Base-by-base conservation (phyloP, 106 monocot species). In the Dendrobium catenatum region DNA sequence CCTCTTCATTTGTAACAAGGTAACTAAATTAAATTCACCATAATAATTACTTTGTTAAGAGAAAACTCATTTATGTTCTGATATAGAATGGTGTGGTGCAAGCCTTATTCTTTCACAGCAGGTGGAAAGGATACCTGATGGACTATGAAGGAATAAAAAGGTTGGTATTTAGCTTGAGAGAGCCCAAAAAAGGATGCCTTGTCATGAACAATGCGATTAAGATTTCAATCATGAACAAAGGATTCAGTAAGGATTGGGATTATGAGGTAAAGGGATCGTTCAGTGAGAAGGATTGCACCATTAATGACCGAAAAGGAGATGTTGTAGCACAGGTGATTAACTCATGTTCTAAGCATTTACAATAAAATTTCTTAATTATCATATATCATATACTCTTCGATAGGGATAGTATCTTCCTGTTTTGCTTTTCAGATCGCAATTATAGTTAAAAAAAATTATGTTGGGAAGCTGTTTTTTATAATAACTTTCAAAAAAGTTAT, bases 181-280 rank as follows among this genome's bases (percentile, higher is more conserved):
- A 67, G 26, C n/a, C 67, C 59, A 89, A 85, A 41, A 89, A 85
- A 29, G 43, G 79, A 26, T 82, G 88, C 26, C 91, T 93, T 29
- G 89, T 37, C 82, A 75, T 88, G 76, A 84, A 78, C 54, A 83
- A 89, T 17, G 79, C 83, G 10, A 73, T 85, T 5, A 78, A 59
- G 75, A 86, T 95, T 29, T 86, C 80, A 2, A 26, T 88, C 9
- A 55, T 4, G 89, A 89, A n/a, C 80, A 84, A 27, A 91, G 83
- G 22, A 19, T 46, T 41, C 1, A 81, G 76, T 79, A 89, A 79
- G 40, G 76, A 81, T 33, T 89, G 95, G 88, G 91, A 93, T 72
- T 95, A 85, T 40, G 91, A 91, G 70, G 80, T 91, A n/a, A 77
- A 42, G 20, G 95, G 95, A 41, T 95, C 93, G 0, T 95, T 95